Conservation (phyloP, 306 rosid genomes). For the Corylus heterophylla region DNA sequence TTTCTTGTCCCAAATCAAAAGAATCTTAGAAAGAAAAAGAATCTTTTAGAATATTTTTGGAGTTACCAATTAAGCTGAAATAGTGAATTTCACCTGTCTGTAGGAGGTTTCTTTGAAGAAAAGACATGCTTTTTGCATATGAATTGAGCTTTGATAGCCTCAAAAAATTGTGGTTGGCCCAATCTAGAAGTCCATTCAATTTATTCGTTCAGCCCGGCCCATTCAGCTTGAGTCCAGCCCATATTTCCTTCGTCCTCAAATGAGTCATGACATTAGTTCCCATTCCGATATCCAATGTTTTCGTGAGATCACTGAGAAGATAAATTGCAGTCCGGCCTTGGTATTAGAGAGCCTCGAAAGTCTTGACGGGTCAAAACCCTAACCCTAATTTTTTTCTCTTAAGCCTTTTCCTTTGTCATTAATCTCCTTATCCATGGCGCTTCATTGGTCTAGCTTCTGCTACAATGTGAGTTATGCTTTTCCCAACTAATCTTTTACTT, state of each 20-base stretch:
- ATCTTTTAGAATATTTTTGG: not conserved
- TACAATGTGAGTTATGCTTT: constrained; percentile 31
- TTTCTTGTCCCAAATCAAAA: not conserved
- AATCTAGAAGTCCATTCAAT: not conserved
- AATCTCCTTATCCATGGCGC: constrained; percentile 32
- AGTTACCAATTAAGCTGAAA: not conserved
- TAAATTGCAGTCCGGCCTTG: not conserved
- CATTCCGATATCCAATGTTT: not conserved
- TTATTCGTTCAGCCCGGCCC: not conserved
- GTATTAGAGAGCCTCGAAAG: not conserved
- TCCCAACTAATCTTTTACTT: not conserved
- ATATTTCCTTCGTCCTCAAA: not conserved
- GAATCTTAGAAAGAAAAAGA: too few species aligned
- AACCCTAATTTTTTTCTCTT: constrained; percentile 12
- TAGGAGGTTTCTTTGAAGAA: not conserved
- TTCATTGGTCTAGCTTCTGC: constrained; percentile 32
- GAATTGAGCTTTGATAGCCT: not conserved
- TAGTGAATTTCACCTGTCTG: not conserved
- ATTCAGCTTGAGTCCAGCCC: not conserved
- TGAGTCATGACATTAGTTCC: not conserved
- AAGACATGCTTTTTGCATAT: not conserved
- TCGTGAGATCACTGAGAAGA: not conserved
- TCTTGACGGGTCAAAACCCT: not conserved
- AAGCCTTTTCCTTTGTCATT: not conserved
- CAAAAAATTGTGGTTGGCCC: not conserved